Evolutionary conservation across 257 asterid genomes (phyloP).

Genomic region (Nicotiana obtusifolia): DNA sequence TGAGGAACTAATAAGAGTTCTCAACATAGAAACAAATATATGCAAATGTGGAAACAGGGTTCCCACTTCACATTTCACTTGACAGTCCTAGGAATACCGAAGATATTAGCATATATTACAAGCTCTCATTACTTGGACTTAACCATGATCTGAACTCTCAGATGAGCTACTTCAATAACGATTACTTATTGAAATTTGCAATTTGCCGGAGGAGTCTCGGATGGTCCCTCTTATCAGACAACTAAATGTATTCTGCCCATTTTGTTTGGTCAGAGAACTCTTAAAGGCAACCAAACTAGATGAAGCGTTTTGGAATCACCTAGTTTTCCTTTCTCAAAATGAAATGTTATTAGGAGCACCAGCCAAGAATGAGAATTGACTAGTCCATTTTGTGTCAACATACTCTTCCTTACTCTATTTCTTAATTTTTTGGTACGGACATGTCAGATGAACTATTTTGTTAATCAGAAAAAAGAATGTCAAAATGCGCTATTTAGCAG

Average conservation of each 20-base stretch:
- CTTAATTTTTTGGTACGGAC: not conserved
- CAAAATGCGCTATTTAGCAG: not conserved
- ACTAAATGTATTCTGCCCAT: not conserved
- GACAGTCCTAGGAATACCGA: not conserved
- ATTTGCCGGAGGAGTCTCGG: not conserved
- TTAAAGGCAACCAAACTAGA: not conserved
- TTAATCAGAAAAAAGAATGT: not conserved
- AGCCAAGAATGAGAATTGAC: not conserved
- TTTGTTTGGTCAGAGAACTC: not conserved
- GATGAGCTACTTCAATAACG: not conserved
- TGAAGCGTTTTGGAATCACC: not conserved
- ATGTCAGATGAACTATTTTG: not conserved
- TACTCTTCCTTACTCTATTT: not conserved
- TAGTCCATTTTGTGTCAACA: not conserved
- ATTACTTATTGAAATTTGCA: not conserved
- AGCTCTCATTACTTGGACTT: not conserved
- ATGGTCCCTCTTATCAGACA: not conserved
- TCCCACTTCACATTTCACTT: not conserved
- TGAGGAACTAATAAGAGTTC: not conserved
- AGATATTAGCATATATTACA: not conserved
- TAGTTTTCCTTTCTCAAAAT: not conserved
- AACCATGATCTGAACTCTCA: not conserved
- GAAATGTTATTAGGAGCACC: not conserved
- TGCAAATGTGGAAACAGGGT: not conserved
- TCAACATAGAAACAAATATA: not conserved